These are phyloP conservation scores for Mucor saturninus DNA, from an alignment of 371 early-diverging fungal genomes.

Conservation along the genomic window DNA sequence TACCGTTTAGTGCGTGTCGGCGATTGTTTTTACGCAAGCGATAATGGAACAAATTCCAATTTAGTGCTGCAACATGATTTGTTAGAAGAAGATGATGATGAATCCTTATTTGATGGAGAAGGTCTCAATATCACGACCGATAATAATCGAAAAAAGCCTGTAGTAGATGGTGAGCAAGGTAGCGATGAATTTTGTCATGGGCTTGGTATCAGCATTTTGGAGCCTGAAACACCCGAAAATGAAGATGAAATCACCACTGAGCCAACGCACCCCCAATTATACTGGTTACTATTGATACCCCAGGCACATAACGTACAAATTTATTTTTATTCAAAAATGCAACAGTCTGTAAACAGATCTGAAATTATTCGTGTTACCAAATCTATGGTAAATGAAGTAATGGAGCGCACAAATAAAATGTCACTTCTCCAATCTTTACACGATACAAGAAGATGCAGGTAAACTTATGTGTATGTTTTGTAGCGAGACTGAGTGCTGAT, in stretches of 20 bases:
- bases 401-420: slow-evolving; percentile 71
- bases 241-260: slow-evolving; percentile 15
- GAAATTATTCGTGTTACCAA: slow-evolving; percentile 63
- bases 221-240: slow-evolving; percentile 32
- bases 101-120: slow-evolving; percentile 16
- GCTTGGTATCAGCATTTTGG: slow-evolving; percentile 50
- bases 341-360: slow-evolving; percentile 59
- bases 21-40: slow-evolving; percentile 66
- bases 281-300: slow-evolving; percentile 74
- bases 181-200: slow-evolving; percentile 53
- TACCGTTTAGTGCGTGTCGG: slow-evolving; percentile 61
- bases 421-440: slow-evolving; percentile 68
- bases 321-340: slow-evolving; percentile 69
- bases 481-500: no score
- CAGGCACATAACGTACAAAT: slow-evolving; percentile 61
- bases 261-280: slow-evolving; percentile 38
- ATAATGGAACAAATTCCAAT: slow-evolving; percentile 32
- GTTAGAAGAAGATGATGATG: slow-evolving; percentile 4
- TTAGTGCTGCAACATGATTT: neutral
- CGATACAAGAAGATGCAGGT: slow-evolving; percentile 73
- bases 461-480: neutral
- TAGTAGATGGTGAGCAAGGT: slow-evolving; percentile 12
- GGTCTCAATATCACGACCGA: slow-evolving; percentile 26
- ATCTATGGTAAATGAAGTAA: slow-evolving; percentile 61
- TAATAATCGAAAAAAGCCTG: neutral